phyloP scores from a whole-genome alignment of 2,329 filamentous ascomycete genomes.

The Macrophomina phaseolina region DNA sequence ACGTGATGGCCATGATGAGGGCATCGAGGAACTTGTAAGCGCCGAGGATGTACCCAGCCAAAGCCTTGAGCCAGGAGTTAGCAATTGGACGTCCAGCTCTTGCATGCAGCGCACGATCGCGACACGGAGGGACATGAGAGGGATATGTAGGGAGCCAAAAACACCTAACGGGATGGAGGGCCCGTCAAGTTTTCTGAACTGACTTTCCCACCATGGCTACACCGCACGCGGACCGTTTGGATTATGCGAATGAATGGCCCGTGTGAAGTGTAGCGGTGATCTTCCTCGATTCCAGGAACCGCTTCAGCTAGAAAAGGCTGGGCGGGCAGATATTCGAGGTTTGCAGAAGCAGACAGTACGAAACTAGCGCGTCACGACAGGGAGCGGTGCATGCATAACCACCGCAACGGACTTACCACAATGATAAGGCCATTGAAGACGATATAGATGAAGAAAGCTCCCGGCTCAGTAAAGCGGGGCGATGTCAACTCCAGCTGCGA shows the following conservation, averaged over 20 bases:
- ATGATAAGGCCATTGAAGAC: slow-evolving; percentile 74
- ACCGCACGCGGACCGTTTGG: slow-evolving; percentile 52
- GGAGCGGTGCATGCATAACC: background rate
- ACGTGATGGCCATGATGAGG: slow-evolving; percentile 79
- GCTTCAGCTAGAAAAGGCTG: slow-evolving; percentile 58
- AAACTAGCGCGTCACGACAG: slow-evolving; percentile 30
- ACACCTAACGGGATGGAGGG: slow-evolving; percentile 62
- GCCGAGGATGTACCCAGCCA: slow-evolving; percentile 60
- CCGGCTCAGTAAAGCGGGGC: slow-evolving; percentile 73
- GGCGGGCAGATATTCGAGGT: slow-evolving; percentile 65
- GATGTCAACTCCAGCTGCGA: slow-evolving; percentile 75
- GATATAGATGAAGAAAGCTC: slow-evolving; percentile 82
- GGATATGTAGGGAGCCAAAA: slow-evolving; percentile 70
- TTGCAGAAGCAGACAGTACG: slow-evolving; percentile 12
- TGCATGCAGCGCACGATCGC: background rate
- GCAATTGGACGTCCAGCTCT: slow-evolving; percentile 1
- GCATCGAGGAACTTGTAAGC: slow-evolving; percentile 62
- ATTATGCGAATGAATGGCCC: slow-evolving; percentile 58
- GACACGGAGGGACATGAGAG: background rate
- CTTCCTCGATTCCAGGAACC: slow-evolving; percentile 62
- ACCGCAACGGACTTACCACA: slow-evolving; percentile 68
- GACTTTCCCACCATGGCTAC: slow-evolving; percentile 59
- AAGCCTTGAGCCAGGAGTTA: slow-evolving; percentile 33
- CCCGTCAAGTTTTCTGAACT: slow-evolving; percentile 61
- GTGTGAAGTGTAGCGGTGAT: slow-evolving; percentile 57